Evolutionary conservation across 75 land plant genomes (phyloP), one percentile per base, ranked within the genome.

Genomic region (Cryptomeria japonica): DNA sequence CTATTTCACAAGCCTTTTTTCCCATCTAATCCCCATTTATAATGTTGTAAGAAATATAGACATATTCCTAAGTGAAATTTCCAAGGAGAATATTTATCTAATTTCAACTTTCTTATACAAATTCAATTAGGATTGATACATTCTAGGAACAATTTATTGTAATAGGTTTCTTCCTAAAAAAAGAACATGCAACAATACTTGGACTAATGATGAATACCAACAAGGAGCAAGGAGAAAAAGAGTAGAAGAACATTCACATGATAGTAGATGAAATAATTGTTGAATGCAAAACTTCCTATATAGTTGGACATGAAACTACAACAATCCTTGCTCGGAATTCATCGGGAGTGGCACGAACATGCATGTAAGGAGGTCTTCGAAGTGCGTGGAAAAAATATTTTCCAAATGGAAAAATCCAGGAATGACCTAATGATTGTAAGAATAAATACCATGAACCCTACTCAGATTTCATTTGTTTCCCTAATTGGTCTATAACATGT

Each of bases 241-340:
- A 85, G 86, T 58, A 79, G 64, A 56, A 70, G n/a, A 75, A 41
- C 37, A 16, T 28, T 39, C 72, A 61, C 51, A 89, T 93, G 86
- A 92, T 85, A 1, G 90, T 61, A 19, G 89, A 92, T 32, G 92
- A 93, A 31, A 87, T 95, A 49, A 87, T 93, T 5, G 93, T 88
- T 32, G 92, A 94, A 36, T 94, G 93, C 91, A 88, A 88, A 85
- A 75, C 88, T 0, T 92, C 94, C 87, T 90, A 88, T 80, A 86
- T 94, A 37, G 91, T 91, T 10, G 95, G 95, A 18, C 90, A 93
- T 14, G 94, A 93, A 85, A 94, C 94, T 0, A 89, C 89, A 8
- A 9, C 93, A 61, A 85, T 46, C 19, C n/a, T 64, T 90, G 61
- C 64, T 94, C 7, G 86, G 91, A 25, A 77, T 51, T 87, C 87